Conservation (phyloP, 2,329 filamentous ascomycete species). For the Dendryphion nanum region DNA sequence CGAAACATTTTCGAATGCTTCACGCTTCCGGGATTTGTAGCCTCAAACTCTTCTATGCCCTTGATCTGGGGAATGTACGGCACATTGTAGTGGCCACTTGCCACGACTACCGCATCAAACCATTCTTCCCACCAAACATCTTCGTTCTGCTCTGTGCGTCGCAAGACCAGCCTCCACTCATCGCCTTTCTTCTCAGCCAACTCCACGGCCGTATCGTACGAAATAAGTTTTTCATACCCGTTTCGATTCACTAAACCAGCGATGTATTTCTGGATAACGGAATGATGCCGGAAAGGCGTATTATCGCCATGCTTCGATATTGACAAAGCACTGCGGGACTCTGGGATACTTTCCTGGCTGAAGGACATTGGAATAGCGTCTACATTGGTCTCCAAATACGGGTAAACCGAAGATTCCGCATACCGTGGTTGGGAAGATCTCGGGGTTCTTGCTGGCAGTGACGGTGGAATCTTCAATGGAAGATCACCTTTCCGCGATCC, state of each 20-base stretch:
- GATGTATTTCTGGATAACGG: conserved; percentile 57
- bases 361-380: conserved; percentile 60
- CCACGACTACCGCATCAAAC: conserved; percentile 62
- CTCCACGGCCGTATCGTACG: conserved; percentile 63
- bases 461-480: conserved; percentile 14
- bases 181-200: conserved; percentile 52
- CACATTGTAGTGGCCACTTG: conserved; percentile 60
- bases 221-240: conserved; percentile 54
- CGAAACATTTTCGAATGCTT: conserved; percentile 57
- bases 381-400: conserved; percentile 65
- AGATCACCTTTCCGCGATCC: conserved; percentile 19
- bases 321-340: conserved; percentile 42
- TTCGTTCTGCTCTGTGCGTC: conserved; percentile 34
- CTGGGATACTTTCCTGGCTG: conserved; percentile 55
- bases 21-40: conserved; percentile 49
- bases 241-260: conserved; percentile 52
- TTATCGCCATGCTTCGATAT: conserved; percentile 52
- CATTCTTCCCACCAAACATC: conserved; percentile 63
- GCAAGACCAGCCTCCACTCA: conserved; percentile 51
- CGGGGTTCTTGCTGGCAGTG: conserved; percentile 17
- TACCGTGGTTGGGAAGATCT: conserved; percentile 16
- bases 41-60: conserved; percentile 51
- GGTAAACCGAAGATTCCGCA: conserved; percentile 49
- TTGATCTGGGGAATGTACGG: conserved; percentile 55
- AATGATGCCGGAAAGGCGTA: conserved; percentile 63